Conservation (phyloP, 164 flowering plant genomes). For the Liquidambar formosana region DNA sequence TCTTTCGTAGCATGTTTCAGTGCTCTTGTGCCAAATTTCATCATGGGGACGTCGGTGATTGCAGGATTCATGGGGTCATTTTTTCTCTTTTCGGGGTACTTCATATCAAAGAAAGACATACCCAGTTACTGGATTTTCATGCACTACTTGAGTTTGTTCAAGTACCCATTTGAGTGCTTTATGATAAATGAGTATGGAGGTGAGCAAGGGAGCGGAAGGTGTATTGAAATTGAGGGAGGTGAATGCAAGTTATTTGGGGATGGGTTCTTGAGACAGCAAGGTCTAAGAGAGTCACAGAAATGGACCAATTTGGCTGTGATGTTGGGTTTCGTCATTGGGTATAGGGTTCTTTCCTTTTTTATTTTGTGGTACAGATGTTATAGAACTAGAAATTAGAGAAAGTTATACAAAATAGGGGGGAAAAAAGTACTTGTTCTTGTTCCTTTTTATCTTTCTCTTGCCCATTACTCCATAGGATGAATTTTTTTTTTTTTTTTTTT, state of each 20-base stretch:
- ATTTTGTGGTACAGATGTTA: conserved; percentile 39
- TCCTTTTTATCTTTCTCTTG: no score
- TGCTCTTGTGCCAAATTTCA: conserved; percentile 89
- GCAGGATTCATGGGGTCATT: conserved; percentile 88
- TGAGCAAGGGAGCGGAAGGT: conserved; percentile 45
- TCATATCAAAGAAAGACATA: conserved; percentile 51
- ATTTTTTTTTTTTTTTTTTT: no score
- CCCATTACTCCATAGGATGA: no score
- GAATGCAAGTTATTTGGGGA: conserved; percentile 56
- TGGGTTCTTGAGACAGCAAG: conserved; percentile 64
- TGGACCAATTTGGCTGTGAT: conserved; percentile 84
- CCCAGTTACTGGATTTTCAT: conserved; percentile 91
- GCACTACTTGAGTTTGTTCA: conserved; percentile 89
- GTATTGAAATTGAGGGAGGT: conserved; percentile 39
- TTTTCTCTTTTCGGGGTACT: conserved; percentile 91
- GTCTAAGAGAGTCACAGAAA: conserved; percentile 55
- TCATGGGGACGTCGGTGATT: conserved; percentile 84
- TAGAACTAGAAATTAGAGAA: conserved; percentile 32
- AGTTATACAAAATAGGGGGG: no score
- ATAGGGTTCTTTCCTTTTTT: conserved; percentile 55
- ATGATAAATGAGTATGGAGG: conserved; percentile 91
- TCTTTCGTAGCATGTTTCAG: conserved; percentile 90
- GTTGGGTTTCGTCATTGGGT: conserved; percentile 69
- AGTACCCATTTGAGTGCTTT: conserved; percentile 93
- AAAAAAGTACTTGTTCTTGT: no score